Conservation (phyloP, 805 yeast species). For the Grigorovia yakushimaensis region DNA sequence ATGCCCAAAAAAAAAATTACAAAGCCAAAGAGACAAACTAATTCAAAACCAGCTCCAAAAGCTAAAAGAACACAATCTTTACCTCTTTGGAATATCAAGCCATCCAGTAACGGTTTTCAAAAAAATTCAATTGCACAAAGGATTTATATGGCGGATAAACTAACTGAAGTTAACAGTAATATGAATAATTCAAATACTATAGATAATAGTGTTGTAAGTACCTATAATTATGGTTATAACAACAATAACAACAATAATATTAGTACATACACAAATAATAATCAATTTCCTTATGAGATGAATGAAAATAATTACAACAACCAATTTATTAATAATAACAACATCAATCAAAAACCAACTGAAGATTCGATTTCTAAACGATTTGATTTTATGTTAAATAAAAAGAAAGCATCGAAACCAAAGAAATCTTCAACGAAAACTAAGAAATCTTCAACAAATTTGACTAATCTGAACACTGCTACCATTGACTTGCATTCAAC, state of each 20-base stretch:
- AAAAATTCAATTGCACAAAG: conserved; percentile 28
- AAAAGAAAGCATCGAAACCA: conserved; percentile 4
- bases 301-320: conserved; percentile 21
- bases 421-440: neutral
- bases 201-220: no score
- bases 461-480: neutral
- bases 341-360: conserved; percentile 16
- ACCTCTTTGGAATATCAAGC: conserved; percentile 29
- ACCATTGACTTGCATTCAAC: neutral
- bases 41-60: conserved; percentile 38
- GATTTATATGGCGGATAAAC: conserved; percentile 26
- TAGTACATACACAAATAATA: conserved; percentile 2
- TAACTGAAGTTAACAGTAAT: conserved; percentile 15
- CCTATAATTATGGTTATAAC: neutral
- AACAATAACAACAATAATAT: neutral
- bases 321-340: conserved; percentile 20
- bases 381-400: conserved; percentile 27
- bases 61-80: conserved; percentile 38
- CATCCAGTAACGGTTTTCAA: conserved; percentile 4
- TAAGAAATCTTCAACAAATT: neutral
- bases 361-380: conserved; percentile 28
- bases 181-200: neutral
- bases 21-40: conserved; percentile 26
- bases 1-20: conserved; percentile 1
- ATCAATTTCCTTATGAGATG: conserved; percentile 13